Evolutionary conservation across 208 protist genomes (phyloP).

Genomic region (Leishmania lainsoni): DNA sequence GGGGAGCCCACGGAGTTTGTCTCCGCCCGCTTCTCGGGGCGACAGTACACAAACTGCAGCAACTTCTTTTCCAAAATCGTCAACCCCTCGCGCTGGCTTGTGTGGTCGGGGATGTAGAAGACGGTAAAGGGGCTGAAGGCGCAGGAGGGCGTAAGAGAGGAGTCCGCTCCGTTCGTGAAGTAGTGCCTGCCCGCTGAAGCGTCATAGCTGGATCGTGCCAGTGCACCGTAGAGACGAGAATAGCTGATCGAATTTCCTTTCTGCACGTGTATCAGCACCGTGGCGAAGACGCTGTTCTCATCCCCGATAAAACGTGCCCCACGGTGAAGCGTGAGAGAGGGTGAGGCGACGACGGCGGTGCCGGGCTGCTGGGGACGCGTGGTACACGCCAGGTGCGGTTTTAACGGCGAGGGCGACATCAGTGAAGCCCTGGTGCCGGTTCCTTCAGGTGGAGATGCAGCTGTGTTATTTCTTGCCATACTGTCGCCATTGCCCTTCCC

Average conservation of each 20-base stretch:
- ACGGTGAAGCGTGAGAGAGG: slow-evolving; percentile 18
- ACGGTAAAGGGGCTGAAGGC: slow-evolving; percentile 14
- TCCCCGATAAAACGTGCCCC: slow-evolving; percentile 26
- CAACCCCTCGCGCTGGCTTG: slow-evolving; percentile 23
- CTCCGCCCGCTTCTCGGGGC: slow-evolving; percentile 9
- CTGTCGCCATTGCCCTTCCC: background rate
- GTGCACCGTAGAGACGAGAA: slow-evolving; percentile 27
- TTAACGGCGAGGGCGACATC: background rate
- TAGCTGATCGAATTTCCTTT: background rate
- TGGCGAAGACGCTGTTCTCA: slow-evolving; percentile 17
- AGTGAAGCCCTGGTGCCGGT: background rate
- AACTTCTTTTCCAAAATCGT: slow-evolving; percentile 35
- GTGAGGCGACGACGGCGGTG: slow-evolving; percentile 6
- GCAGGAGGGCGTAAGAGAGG: background rate
- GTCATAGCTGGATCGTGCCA: slow-evolving; percentile 11
- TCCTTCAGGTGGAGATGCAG: background rate
- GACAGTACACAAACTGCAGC: slow-evolving; percentile 37
- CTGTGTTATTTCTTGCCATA: background rate
- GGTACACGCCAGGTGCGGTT: background rate
- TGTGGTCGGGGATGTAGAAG: slow-evolving; percentile 16
- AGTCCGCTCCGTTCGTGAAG: slow-evolving; percentile 12
- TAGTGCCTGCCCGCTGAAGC: background rate
- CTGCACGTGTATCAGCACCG: slow-evolving; percentile 19
- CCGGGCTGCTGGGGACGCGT: slow-evolving; percentile 8
- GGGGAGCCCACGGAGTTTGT: background rate